Evolutionary conservation across 73 alveolate species (phyloP).

Genomic region (Uronychia setigera): DNA sequence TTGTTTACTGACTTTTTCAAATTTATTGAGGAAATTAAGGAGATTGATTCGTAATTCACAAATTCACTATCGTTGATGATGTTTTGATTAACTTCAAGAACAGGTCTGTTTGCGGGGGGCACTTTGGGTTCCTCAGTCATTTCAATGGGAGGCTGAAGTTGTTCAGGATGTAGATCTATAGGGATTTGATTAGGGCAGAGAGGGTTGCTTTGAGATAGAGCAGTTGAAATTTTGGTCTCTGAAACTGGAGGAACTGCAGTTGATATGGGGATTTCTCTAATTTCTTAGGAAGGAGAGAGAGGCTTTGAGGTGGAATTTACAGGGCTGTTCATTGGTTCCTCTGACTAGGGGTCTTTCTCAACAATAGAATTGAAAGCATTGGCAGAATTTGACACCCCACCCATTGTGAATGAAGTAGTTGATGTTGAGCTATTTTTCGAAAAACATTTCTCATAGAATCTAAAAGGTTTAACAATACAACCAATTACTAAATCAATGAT

Average conservation of each 20-base stretch:
- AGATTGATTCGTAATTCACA: neutral
- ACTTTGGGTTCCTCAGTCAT: neutral
- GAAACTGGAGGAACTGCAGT: no score
- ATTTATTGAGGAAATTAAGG: neutral
- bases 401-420: neutral
- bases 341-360: neutral
- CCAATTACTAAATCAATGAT: neutral
- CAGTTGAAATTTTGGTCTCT: no score
- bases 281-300: neutral
- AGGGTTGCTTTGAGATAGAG: no score
- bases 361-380: neutral
- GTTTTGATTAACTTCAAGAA: neutral
- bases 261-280: neutral
- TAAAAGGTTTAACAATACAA: neutral
- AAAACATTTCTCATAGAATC: conserved; percentile 1
- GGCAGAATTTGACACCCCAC: neutral
- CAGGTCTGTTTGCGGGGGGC: neutral
- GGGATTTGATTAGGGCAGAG: neutral
- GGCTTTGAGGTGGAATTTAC: no score
- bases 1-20: neutral
- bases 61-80: neutral
- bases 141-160: neutral
- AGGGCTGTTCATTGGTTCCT: neutral
- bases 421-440: neutral
- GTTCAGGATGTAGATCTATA: neutral